Conservation (phyloP, 2,329 filamentous ascomycete species). For the Arthrobotrys iridis region DNA sequence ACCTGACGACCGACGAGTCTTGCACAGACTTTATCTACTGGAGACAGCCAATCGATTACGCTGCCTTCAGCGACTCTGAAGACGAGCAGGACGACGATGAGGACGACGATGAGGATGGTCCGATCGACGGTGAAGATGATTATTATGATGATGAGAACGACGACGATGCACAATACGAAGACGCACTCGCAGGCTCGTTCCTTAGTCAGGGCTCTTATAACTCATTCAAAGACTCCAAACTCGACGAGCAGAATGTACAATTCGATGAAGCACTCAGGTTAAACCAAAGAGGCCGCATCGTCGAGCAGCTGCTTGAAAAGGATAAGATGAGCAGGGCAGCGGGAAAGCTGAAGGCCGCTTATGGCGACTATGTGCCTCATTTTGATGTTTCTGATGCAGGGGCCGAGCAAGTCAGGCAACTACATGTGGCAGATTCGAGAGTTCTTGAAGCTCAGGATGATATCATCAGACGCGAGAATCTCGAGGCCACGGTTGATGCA, state of each 20-base stretch:
- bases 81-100: constrained; percentile 67
- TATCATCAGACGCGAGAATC: constrained; percentile 35
- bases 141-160: constrained; percentile 63
- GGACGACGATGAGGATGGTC: constrained; percentile 63
- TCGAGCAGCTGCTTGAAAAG: constrained; percentile 39
- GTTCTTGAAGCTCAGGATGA: constrained; percentile 50
- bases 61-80: constrained; percentile 80
- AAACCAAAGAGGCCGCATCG: constrained; percentile 31
- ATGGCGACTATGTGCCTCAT: constrained; percentile 18
- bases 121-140: constrained; percentile 65
- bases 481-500: background rate
- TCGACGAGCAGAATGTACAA: constrained; percentile 26
- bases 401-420: constrained; percentile 11
- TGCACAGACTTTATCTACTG: constrained; percentile 98
- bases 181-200: constrained; percentile 43
- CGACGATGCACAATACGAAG: constrained; percentile 62
- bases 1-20: constrained; percentile 88
- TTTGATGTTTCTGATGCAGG: constrained; percentile 8
- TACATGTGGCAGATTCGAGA: constrained; percentile 45
- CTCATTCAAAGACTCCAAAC: constrained; percentile 11
- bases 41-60: constrained; percentile 83
- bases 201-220: constrained; percentile 55
- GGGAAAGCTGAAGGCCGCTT: constrained; percentile 27
- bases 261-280: constrained; percentile 41
- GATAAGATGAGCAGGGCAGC: constrained; percentile 47